Conservation (phyloP, 495 filamentous ascomycete species). For the Penicilliopsis zonata region DNA sequence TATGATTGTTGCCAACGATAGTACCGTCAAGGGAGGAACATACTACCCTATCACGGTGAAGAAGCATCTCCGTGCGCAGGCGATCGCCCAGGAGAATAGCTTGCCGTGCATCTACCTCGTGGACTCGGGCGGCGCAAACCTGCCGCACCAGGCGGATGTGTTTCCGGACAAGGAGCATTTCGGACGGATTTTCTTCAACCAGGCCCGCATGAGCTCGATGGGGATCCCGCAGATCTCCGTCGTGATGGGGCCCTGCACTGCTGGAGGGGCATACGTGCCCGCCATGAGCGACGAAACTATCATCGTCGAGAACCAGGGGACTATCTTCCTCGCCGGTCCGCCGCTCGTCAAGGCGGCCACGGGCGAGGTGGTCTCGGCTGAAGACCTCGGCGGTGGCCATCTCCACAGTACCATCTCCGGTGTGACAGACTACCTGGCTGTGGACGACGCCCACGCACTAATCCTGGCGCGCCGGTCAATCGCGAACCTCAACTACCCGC, state of each 20-base stretch:
- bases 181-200: constrained; percentile 96
- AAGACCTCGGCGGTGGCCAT: constrained; percentile 87
- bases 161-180: constrained; percentile 96
- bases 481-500: constrained; percentile 78
- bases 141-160: constrained; percentile 91
- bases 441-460: constrained; percentile 90
- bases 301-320: constrained; percentile 88
- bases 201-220: constrained; percentile 70
- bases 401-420: constrained; percentile 84
- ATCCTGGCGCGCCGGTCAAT: constrained; percentile 74
- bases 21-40: constrained; percentile 97
- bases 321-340: constrained; percentile 92
- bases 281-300: constrained; percentile 97
- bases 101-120: constrained; percentile 90
- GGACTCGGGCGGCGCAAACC: constrained; percentile 90
- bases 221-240: constrained; percentile 91
- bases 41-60: constrained; percentile 98
- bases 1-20: constrained; percentile 94
- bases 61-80: constrained; percentile 91
- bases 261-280: constrained; percentile 91
- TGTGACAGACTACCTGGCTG: constrained; percentile 93
- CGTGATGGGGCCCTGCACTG: constrained; percentile 96
- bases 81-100: constrained; percentile 79
- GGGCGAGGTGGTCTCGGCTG: constrained; percentile 83
- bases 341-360: constrained; percentile 95